Conservation (phyloP, 352 stramenopile genomes). For the Phytophthora foliorum region DNA sequence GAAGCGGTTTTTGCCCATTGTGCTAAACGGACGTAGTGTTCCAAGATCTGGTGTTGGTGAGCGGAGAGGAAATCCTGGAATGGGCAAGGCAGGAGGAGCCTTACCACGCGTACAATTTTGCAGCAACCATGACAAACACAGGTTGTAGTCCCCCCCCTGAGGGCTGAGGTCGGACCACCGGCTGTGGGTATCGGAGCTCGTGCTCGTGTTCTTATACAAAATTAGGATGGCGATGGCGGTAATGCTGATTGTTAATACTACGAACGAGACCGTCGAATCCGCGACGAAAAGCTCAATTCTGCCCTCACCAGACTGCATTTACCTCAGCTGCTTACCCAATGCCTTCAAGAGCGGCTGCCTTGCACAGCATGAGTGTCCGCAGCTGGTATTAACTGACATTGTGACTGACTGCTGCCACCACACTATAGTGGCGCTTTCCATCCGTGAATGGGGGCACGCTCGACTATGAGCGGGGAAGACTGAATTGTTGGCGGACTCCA, state of each 20-base stretch:
- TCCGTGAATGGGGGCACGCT: too few species aligned
- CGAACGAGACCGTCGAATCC: neutral
- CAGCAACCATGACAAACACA: constrained; percentile 14
- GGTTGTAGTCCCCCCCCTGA: neutral
- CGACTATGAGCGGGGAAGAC: too few species aligned
- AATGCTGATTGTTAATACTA: neutral
- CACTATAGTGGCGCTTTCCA: too few species aligned
- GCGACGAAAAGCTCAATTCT: neutral
- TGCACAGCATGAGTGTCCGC: neutral
- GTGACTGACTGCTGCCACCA: neutral
- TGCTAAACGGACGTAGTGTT: neutral
- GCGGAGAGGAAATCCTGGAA: constrained; percentile 1
- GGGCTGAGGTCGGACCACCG: neutral
- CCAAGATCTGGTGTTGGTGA: neutral
- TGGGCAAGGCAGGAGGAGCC: neutral
- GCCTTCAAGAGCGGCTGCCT: neutral
- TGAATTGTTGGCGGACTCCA: too few species aligned
- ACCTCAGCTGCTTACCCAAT: neutral
- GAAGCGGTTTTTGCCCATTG: constrained; percentile 40
- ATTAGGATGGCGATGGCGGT: neutral
- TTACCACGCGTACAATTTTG: neutral
- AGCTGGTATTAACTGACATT: neutral
- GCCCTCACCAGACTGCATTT: neutral
- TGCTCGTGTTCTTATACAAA: neutral
- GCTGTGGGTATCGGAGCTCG: neutral